Conservation (phyloP, 306 rosid species). For the Sicyos baderoa region DNA sequence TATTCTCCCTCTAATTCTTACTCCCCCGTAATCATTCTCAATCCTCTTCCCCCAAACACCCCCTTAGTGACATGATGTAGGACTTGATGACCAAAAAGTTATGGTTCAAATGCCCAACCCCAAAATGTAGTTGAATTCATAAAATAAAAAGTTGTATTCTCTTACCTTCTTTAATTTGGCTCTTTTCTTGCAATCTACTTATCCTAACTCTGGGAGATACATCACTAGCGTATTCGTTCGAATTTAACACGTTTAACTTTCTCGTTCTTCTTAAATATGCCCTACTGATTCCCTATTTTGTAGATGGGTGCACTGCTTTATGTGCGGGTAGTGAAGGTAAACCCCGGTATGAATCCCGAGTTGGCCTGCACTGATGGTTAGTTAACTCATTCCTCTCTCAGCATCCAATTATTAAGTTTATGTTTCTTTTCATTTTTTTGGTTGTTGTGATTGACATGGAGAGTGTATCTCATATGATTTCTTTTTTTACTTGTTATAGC, state of each 20-base stretch:
- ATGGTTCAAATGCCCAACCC: too few species aligned
- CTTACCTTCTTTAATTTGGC: not conserved
- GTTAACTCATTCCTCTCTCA: conserved; percentile 22
- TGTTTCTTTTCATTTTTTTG: conserved; percentile 11
- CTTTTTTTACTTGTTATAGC: conserved; percentile 34
- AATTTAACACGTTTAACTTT: not conserved
- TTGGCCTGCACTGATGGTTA: conserved; percentile 82
- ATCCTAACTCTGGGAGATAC: not conserved
- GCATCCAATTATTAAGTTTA: not conserved
- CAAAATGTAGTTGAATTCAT: too few species aligned
- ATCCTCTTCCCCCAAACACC: too few species aligned
- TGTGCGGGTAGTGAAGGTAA: conserved; percentile 71
- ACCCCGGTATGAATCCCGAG: conserved; percentile 84
- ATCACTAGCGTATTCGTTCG: not conserved
- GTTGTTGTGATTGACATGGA: not conserved
- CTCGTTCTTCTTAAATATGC: conserved; percentile 5
- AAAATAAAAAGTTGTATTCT: not conserved
- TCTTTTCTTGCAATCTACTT: conserved; percentile 5
- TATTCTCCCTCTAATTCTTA: too few species aligned
- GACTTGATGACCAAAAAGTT: too few species aligned
- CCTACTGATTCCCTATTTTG: conserved; percentile 5
- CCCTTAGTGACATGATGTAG: too few species aligned
- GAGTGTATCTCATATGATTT: conserved; percentile 15
- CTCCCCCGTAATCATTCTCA: too few species aligned
- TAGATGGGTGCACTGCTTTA: conserved; percentile 73